Base-by-base conservation (phyloP, 768 basidiomycete genomes). In the Mycena vitilis region DNA sequence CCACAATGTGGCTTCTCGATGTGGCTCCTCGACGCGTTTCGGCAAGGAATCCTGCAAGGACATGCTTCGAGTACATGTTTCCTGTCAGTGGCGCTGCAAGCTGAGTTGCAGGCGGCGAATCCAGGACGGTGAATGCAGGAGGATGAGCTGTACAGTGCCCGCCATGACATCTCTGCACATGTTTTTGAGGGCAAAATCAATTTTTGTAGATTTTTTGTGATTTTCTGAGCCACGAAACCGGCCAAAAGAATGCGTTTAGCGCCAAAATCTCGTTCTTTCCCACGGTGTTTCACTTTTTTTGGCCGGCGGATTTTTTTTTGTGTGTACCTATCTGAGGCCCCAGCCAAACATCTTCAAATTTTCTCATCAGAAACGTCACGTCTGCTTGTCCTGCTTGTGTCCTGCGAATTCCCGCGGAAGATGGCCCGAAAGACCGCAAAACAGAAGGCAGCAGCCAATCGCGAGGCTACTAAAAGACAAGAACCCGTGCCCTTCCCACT, bases 161-260 rank as follows among this genome's bases (percentile, higher is more conserved):
- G 30, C 30, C 51, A 52, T 18, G 23, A 52, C 51, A 25, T 52
- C 51, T 52, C 51, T 18, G 18, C 57, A 59, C 57, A 1, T 61
- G 60, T 37, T 49, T 61, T 61, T 37, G 16, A 16, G n/a, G 10
- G 5, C n/a, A 7, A 36, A 51, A 52, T 9, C 22, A 49, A 16
- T 51, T 61, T 61, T 61, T 61, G 60, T 61, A n/a, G 30, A 22
- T 51, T 61, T 37, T 61, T 51, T 61, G n/a, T 23, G 48, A 61
- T 61, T 61, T 52, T 49, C 48, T 61, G 60, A 47, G 60, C 48
- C 47, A 20, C 2, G 45, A 60, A 60, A 60, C 58, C 16, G 58
- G 47, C 30, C 58, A 62, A 62, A 62, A 52, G 60, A 62, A 62
- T 53, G 60, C 16, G 49, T 38, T 52, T 62, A 37, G 36, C 48